Base-by-base conservation (phyloP, 768 basidiomycete species). In the Termitomyces eurrhizus region DNA sequence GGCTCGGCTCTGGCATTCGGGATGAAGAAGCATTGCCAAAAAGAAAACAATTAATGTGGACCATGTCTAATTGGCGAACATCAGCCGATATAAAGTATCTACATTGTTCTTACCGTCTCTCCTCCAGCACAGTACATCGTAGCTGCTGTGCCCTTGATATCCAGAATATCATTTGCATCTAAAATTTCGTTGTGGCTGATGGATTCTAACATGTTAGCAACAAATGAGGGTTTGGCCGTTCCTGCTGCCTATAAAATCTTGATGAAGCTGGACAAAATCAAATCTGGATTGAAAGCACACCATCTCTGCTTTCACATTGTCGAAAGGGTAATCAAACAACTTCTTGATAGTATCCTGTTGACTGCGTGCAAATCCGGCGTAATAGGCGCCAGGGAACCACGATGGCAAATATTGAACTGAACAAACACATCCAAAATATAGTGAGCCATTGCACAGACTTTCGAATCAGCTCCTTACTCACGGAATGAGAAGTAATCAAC, bases 1-100 rank as follows among this genome's bases (percentile, higher is more conserved):
- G 12, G 71, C 48, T 18, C 29, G 33, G 21, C n/a, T 32, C 48
- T 50, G 48, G 29, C 48, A 49, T 29, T 49, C 48, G 70, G 69
- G 74, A 59, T 69, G 50, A n/a, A 69, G 57, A 0, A 66, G 51
- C 72, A 73, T 74, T 7, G 66, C 70, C 14, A 70, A 62, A 32
- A 75, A 61, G 44, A 70, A 71, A 7, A 56, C 26, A 3, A 69
- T 52, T 0, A 70, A 57, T 13, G 51, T 48, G 14, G 24, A 14
- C 46, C 42, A 42, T 8, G 42, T 42, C 42, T 42, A 8, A 18
- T 42, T 42, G 8, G 35, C 6, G 42, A n/a, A 42, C 7, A n/a
- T 42, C 42, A 42, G 18, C 16, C 7, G 18, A 7, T 2, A 42
- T 2, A 18, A 7, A 8, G 4, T 7, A 7, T 1, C 42, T 41